Percentiles rank a stretch among this genome's conserved stretches.
Evolutionary conservation across 169 alveolate species (phyloP).

Genomic region (Plasmodium falciparum): DNA sequence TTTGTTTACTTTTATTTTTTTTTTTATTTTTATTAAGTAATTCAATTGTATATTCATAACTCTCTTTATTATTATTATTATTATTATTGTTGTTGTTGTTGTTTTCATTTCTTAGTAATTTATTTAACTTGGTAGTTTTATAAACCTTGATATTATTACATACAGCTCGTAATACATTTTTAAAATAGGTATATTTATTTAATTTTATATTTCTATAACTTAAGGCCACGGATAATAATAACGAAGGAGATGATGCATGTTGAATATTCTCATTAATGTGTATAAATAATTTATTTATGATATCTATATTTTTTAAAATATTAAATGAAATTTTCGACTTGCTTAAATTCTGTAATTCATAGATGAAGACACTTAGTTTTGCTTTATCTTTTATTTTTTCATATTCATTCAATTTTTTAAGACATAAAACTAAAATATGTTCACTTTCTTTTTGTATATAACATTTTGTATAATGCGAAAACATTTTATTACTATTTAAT

Average conservation of each 20-base stretch:
- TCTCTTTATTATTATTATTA: not conserved
- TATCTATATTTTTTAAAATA: slow-evolving; percentile 37
- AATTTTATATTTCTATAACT: slow-evolving; percentile 42
- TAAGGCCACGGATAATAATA: slow-evolving; percentile 33
- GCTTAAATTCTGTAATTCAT: slow-evolving; percentile 55
- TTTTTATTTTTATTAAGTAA: slow-evolving; percentile 13
- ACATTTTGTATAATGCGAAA: slow-evolving; percentile 47
- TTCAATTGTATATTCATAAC: slow-evolving; percentile 57
- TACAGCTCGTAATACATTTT: slow-evolving; percentile 33
- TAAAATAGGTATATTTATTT: slow-evolving; percentile 56
- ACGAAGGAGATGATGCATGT: slow-evolving; percentile 29
- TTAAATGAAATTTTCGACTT: slow-evolving; percentile 39
- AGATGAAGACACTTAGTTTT: slow-evolving; percentile 31
- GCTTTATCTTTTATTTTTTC: slow-evolving; percentile 20
- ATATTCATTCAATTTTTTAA: slow-evolving; percentile 45
- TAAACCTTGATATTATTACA: slow-evolving; percentile 55
- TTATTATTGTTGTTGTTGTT: not conserved
- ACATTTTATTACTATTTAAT: slow-evolving; percentile 30
- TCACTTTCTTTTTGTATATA: slow-evolving; percentile 67
- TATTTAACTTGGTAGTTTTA: slow-evolving; percentile 26
- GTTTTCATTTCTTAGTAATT: slow-evolving; percentile 12
- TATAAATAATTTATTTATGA: slow-evolving; percentile 15
- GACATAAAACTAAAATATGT: slow-evolving; percentile 32
- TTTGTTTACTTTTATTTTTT: not conserved
- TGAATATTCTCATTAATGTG: slow-evolving; percentile 23